Percentiles rank a stretch among this genome's conserved stretches.
Evolutionary conservation across 768 basidiomycete species (phyloP).

Genomic region (Tephrocybe sp.): DNA sequence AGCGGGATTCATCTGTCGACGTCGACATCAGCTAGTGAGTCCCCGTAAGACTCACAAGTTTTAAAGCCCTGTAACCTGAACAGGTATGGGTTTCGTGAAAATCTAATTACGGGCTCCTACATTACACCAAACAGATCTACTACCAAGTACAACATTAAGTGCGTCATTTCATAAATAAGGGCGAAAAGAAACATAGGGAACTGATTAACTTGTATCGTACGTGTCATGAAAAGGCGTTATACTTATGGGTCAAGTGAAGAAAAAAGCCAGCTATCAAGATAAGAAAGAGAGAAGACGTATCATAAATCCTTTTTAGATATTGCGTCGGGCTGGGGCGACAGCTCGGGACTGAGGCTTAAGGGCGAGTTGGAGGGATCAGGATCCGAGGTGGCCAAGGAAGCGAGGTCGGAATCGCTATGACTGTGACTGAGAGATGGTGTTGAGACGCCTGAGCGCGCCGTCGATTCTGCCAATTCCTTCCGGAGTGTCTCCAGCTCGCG

Average conservation of each 20-base stretch:
- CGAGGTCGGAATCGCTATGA: slow-evolving; percentile 16
- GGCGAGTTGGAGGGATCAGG: slow-evolving; percentile 6
- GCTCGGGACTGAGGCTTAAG: slow-evolving; percentile 14
- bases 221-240: slow-evolving; percentile 5
- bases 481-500: slow-evolving; percentile 87
- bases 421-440: slow-evolving; percentile 39
- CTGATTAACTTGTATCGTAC: background rate
- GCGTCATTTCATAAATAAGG: background rate
- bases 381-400: slow-evolving; percentile 14
- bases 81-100: too few relatives aligned
- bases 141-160: slow-evolving; percentile 13
- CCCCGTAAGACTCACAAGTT: too few relatives aligned
- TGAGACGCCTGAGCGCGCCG: slow-evolving; percentile 50
- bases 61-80: too few relatives aligned
- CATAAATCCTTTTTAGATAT: slow-evolving; percentile 13
- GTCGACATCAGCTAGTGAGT: too few relatives aligned
- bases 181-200: background rate
- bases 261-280: background rate
- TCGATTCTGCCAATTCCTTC: slow-evolving; percentile 82
- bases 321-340: slow-evolving; percentile 8
- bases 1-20: too few relatives aligned
- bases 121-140: background rate
- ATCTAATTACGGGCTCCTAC: background rate
- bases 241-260: too few relatives aligned
- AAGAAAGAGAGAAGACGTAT: background rate